A percentile compares a stretch with the other conserved stretches of the same genome.
Conservation (phyloP, 106 monocot genomes). For the Platanthera guangdongensis region DNA sequence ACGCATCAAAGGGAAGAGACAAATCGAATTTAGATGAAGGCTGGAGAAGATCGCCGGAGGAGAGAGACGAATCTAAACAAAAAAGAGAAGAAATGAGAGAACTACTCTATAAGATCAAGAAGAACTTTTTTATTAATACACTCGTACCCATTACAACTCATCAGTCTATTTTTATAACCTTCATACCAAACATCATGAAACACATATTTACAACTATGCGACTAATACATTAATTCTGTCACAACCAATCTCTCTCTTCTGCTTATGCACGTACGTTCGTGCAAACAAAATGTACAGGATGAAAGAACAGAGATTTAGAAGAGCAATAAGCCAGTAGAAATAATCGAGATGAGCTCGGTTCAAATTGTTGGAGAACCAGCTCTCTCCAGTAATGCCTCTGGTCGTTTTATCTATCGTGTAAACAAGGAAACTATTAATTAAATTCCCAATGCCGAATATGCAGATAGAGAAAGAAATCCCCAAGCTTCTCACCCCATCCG, state of each 20-base stretch:
- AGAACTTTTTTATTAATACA: no score
- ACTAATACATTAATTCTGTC: no score
- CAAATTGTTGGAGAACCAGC: conserved; percentile 10
- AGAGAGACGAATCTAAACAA: no score
- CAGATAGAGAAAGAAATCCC: background rate
- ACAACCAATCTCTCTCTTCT: background rate
- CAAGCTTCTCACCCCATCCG: background rate
- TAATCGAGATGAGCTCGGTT: conserved; percentile 12
- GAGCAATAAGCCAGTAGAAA: conserved; percentile 11
- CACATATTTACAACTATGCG: no score
- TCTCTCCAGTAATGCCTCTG: background rate
- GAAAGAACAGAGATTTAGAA: background rate
- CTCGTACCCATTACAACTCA: no score
- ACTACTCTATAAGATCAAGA: no score
- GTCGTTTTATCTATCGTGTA: background rate
- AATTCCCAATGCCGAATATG: background rate
- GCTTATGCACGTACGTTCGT: conserved; percentile 2
- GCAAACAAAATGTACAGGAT: background rate
- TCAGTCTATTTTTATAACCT: no score
- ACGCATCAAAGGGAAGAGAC: no score
- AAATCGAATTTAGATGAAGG: no score
- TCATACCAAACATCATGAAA: no score
- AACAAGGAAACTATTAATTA: conserved; percentile 1
- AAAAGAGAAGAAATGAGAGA: no score
- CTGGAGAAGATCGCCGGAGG: no score